Evolutionary conservation across 768 basidiomycete species (phyloP), one percentile per base, ranked within the genome.

Genomic region (Mycena vulgaris): DNA sequence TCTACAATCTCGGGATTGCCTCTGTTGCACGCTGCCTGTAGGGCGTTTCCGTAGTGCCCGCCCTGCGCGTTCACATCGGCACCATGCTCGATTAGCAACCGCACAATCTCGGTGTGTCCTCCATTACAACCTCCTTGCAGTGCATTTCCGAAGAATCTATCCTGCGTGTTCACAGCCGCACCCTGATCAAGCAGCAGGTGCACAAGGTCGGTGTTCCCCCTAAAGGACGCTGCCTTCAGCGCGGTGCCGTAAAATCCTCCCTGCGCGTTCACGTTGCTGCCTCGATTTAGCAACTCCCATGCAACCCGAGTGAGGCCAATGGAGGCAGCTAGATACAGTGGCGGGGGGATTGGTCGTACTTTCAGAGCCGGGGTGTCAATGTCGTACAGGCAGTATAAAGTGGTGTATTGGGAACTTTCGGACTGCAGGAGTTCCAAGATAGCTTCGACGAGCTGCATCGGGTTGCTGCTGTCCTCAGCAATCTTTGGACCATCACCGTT

Each of bases 21-120:
- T 27, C 17, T 7, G 25, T 4, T 25, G 47, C 4, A 48, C 25
- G 23, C n/a, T 6, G 25, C 47, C 23, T 48, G 47, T 8, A 48
- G 47, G 5, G 47, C 47, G 25, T 7, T 48, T 8, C n/a, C 47
- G 25, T 48, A 27, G 6, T 7, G 7, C 23, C 23, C 47, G 25
- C 10, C 47, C 25, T 48, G 47, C 14, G 25, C 23, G 25, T 48
- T 48, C 7, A 48, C 47, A 48, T 48, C 23, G 5, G 47, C 47
- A 10, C 23, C 23, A 25, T 27, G n/a, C n/a, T 23, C 14, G 25
- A 48, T 5, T 7, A 48, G 47, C 23, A 42, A 17, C 16, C 19
- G 11, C 5, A 21, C 42, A 42, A 70, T 79, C 64, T 16, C 62
- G 60, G 68, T 84, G 42, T 42, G 42, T 5, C 42, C 42, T 17